Evolutionary conservation across 495 filamentous ascomycete species (phyloP).

Genomic region (Halenospora varia): DNA sequence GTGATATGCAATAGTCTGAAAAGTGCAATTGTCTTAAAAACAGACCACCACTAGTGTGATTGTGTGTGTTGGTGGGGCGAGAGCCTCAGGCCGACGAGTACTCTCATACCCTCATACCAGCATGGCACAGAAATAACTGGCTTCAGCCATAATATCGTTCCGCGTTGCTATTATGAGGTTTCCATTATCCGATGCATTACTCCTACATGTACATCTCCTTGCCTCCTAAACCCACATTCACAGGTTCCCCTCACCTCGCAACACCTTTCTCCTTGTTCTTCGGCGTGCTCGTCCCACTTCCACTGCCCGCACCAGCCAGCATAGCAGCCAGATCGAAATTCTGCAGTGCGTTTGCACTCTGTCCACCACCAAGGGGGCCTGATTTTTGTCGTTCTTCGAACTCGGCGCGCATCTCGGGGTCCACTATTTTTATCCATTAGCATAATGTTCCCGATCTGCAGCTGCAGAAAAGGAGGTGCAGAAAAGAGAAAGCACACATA

Average conservation of each 20-base stretch:
- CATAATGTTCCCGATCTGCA: no score
- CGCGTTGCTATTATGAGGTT: no score
- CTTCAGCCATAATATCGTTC: no score
- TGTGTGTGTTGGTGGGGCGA: no score
- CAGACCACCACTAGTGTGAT: no score
- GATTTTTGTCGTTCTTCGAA: slow-evolving; percentile 86
- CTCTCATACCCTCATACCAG: no score
- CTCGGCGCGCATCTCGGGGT: slow-evolving; percentile 87
- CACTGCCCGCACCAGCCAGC: slow-evolving; percentile 57
- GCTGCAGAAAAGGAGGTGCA: background rate
- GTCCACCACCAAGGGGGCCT: slow-evolving; percentile 48
- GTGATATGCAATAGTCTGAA: no score
- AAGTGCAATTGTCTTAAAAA: no score
- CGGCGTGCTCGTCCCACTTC: slow-evolving; percentile 23
- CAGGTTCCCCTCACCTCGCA: slow-evolving; percentile 24
- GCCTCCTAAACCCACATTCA: background rate
- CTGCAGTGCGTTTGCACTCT: slow-evolving; percentile 46
- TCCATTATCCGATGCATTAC: no score
- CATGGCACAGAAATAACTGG: no score
- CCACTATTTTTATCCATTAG: no score
- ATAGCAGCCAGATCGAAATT: slow-evolving; percentile 86
- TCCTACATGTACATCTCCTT: background rate
- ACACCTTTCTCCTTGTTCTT: slow-evolving; percentile 30
- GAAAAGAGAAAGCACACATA: slow-evolving; percentile 43
- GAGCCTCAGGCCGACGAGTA: no score